Percentiles rank a stretch among this genome's conserved stretches.
These are phyloP conservation scores for Zygotorulaspora sp. DNA, from an alignment of 805 yeast genomes.

Conservation along the genomic window DNA sequence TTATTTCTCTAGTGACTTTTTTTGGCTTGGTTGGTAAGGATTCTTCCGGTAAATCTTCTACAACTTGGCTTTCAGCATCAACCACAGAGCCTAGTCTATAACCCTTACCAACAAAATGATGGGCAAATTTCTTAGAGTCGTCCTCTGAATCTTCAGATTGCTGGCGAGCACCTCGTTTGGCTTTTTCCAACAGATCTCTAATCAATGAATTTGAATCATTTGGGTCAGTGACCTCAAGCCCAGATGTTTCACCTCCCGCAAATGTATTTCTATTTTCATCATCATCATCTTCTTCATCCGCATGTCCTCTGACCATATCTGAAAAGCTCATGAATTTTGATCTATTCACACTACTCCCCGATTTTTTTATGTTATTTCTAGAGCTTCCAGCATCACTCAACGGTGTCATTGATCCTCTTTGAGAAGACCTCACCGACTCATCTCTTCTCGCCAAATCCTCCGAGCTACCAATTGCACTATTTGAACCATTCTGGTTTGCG, in stretches of 20 bases:
- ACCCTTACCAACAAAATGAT: constrained; percentile 40
- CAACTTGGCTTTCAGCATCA: constrained; percentile 32
- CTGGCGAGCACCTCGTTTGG: constrained; percentile 57
- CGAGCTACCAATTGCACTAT: constrained; percentile 6
- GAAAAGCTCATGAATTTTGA: constrained; percentile 40
- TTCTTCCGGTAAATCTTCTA: constrained; percentile 37
- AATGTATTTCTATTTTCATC: constrained; percentile 58
- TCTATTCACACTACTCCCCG: constrained; percentile 5
- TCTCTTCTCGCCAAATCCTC: constrained; percentile 1
- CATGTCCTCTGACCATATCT: constrained; percentile 36
- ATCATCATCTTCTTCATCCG: constrained; percentile 42
- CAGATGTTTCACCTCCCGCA: constrained; percentile 70
- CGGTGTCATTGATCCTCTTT: constrained; percentile 12
- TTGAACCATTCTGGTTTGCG: constrained; percentile 18
- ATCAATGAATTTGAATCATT: constrained; percentile 43
- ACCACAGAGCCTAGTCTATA: constrained; percentile 39
- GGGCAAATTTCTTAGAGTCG: constrained; percentile 22
- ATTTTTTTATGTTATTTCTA: background rate
- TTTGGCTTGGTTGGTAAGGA: constrained; percentile 30
- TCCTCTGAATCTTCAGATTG: constrained; percentile 31
- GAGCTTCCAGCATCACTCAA: constrained; percentile 7
- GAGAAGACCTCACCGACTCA: constrained; percentile 1
- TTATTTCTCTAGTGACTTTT: constrained; percentile 72
- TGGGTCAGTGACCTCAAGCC: constrained; percentile 75
- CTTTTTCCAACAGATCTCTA: constrained; percentile 59